A percentile compares a stretch with the other conserved stretches of the same genome.
Conservation (phyloP, 2,329 filamentous ascomycete genomes). For the Tolypocladium album region DNA sequence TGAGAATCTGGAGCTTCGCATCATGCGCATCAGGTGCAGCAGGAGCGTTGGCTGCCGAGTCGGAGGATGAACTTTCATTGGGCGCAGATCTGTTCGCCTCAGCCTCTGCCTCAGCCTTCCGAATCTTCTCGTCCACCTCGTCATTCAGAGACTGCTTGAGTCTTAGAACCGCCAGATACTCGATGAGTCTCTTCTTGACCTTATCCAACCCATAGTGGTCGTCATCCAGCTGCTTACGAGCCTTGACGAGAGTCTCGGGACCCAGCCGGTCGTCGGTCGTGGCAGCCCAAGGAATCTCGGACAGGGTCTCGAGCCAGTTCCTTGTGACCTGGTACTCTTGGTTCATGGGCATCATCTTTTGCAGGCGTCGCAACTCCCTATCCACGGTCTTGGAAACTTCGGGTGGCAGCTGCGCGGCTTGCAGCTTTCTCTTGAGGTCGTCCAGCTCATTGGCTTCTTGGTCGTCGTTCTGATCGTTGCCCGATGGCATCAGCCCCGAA, state of each 20-base stretch:
- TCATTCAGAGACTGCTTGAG: constrained; percentile 87
- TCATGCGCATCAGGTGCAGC: constrained; percentile 22
- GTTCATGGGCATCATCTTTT: constrained; percentile 93
- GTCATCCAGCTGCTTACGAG: constrained; percentile 83
- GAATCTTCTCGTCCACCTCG: constrained; percentile 70
- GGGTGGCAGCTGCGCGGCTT: constrained; percentile 67
- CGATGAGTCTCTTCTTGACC: constrained; percentile 91
- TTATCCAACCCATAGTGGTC: constrained; percentile 96
- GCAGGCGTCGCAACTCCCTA: constrained; percentile 74
- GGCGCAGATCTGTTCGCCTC: constrained; percentile 33
- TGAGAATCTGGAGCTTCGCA: constrained; percentile 64
- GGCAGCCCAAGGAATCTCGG: constrained; percentile 87
- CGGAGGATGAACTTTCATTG: constrained; percentile 10
- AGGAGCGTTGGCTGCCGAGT: constrained; percentile 8
- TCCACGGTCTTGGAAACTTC: constrained; percentile 89
- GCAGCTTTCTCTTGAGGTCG: constrained; percentile 79
- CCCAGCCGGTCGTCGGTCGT: constrained; percentile 80
- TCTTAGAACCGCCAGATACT: constrained; percentile 92
- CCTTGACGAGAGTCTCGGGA: constrained; percentile 63
- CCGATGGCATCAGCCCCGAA: constrained; percentile 26
- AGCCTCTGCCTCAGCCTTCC: constrained; percentile 51
- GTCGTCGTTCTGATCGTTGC: constrained; percentile 49
- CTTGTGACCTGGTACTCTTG: constrained; percentile 91
- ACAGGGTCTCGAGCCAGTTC: constrained; percentile 86
- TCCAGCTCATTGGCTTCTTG: constrained; percentile 85